These are phyloP conservation scores for Penicillium paxilli DNA, from an alignment of 495 filamentous ascomycete species.

Conservation along the genomic window DNA sequence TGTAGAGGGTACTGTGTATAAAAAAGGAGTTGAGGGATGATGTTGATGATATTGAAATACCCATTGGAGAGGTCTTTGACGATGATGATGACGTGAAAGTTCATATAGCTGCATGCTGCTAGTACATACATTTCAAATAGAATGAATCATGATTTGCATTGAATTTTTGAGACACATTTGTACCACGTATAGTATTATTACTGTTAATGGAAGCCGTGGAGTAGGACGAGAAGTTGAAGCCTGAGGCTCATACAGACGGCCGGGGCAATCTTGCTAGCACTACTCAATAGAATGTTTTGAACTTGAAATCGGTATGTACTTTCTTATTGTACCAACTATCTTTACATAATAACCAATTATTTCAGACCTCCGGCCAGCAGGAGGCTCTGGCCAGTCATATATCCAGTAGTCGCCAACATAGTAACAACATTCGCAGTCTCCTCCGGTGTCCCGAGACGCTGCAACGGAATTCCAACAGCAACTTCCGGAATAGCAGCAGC, in stretches of 20 bases:
- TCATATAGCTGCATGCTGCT: neutral
- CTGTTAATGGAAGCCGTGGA: no score
- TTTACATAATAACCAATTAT: constrained; percentile 12
- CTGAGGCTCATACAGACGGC: no score
- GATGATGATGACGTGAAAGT: neutral
- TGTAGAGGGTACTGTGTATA: neutral
- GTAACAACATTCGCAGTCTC: constrained; percentile 69
- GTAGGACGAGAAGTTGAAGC: no score
- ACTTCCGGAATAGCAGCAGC: constrained; percentile 53
- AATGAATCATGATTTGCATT: constrained; percentile 1
- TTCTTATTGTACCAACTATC: neutral
- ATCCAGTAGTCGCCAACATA: constrained; percentile 68
- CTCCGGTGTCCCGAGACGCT: constrained; percentile 61
- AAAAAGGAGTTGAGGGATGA: constrained; percentile 6
- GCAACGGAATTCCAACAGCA: constrained; percentile 58
- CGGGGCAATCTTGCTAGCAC: no score
- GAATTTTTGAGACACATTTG: no score
- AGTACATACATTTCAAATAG: no score
- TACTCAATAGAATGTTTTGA: no score
- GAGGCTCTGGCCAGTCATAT: constrained; percentile 65
- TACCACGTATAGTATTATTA: no score
- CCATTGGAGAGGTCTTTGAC: constrained; percentile 15
- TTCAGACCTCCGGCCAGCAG: constrained; percentile 58
- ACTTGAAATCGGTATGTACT: neutral
- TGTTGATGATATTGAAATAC: constrained; percentile 25